These are phyloP conservation scores for Xylaria sp. DNA, from an alignment of 2,329 filamentous ascomycete genomes.

Conservation along the genomic window DNA sequence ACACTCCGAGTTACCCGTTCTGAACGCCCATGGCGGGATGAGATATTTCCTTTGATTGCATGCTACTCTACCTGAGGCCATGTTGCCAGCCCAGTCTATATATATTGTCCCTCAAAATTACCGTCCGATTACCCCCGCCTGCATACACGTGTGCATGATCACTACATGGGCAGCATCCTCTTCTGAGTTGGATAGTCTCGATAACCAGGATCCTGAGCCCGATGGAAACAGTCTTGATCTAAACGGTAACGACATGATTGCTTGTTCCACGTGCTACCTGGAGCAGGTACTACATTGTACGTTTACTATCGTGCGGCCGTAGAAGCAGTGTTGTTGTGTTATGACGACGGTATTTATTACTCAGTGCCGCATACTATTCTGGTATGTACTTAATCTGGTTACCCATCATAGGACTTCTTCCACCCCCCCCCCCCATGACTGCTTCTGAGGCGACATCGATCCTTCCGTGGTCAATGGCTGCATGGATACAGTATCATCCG, in stretches of 20 bases:
- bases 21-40: neutral
- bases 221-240: neutral
- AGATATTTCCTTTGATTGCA: neutral
- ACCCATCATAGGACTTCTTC: slow-evolving; percentile 9
- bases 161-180: neutral
- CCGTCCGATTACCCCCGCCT: neutral
- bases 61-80: neutral
- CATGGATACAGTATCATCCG: slow-evolving; percentile 25
- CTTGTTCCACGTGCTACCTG: slow-evolving; percentile 2
- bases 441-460: slow-evolving; percentile 18
- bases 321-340: neutral
- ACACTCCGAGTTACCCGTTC: slow-evolving; percentile 1
- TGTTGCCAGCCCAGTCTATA: neutral
- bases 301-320: slow-evolving; percentile 2
- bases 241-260: slow-evolving; percentile 11
- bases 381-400: neutral
- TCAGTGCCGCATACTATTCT: neutral
- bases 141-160: slow-evolving; percentile 4
- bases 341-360: neutral
- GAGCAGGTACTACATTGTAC: neutral
- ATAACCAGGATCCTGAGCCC: neutral
- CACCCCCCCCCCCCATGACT: slow-evolving; percentile 4
- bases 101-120: neutral
- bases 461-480: slow-evolving; percentile 5
- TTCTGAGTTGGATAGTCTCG: neutral